A percentile compares a stretch with the other conserved stretches of the same genome.
Evolutionary conservation across 805 yeast species (phyloP).

Genomic region (Dipodascopsis uninucleata): DNA sequence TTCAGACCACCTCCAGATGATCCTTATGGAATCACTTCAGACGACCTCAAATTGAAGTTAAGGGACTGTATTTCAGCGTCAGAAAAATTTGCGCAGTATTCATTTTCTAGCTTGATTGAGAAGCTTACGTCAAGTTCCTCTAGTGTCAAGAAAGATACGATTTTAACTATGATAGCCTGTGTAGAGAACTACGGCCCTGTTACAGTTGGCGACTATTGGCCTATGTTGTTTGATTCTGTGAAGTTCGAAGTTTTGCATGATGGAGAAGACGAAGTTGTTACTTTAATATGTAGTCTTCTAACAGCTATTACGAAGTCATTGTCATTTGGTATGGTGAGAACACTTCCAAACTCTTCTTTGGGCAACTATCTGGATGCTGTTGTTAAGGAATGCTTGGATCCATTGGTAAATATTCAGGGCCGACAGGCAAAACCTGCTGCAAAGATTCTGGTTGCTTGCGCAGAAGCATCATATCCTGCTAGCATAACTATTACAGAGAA

Average conservation of each 20-base stretch:
- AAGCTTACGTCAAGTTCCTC: conserved; percentile 76
- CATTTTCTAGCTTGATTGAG: conserved; percentile 72
- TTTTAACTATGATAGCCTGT: conserved; percentile 58
- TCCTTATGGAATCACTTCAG: conserved; percentile 75
- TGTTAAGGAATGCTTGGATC: conserved; percentile 45
- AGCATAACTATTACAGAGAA: conserved; percentile 46
- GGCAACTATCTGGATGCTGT: conserved; percentile 41
- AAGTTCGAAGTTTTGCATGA: conserved; percentile 86
- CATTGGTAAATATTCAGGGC: conserved; percentile 48
- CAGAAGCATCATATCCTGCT: conserved; percentile 45
- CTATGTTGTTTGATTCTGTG: conserved; percentile 77
- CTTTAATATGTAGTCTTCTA: conserved; percentile 45
- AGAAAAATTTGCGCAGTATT: conserved; percentile 61
- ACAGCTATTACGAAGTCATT: conserved; percentile 42
- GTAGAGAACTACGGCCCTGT: conserved; percentile 49
- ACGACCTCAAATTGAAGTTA: conserved; percentile 61
- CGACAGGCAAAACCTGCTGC: conserved; percentile 62
- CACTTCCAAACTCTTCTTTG: conserved; percentile 35
- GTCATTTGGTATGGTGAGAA: conserved; percentile 32
- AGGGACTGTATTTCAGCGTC: conserved; percentile 56
- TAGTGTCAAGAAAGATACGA: conserved; percentile 64
- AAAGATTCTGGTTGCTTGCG: conserved; percentile 53
- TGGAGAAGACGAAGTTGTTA: conserved; percentile 47
- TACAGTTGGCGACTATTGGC: conserved; percentile 59
- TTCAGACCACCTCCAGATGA: conserved; percentile 82